Evolutionary conservation across 2,329 filamentous ascomycete species (phyloP), one percentile per base, ranked within the genome.

Genomic region (Colletotrichum chlorophyti): DNA sequence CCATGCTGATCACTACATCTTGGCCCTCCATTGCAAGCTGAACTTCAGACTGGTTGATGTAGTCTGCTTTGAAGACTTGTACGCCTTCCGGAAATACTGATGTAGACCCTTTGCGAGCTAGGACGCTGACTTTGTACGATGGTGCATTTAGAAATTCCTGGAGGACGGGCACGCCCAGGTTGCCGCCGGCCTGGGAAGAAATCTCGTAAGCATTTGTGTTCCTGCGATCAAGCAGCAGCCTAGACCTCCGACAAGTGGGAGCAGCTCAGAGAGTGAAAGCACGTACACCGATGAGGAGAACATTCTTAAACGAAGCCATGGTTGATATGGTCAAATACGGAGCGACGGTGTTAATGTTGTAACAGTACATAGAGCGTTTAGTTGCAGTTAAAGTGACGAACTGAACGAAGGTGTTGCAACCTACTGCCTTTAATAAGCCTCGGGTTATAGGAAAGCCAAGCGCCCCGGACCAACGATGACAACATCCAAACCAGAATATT

Each of bases 61-160:
- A 50, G 34, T 50, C 46, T 31, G 46, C 46, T 14, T 50, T 50
- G 46, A 40, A 31, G 2, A 49, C 46, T 7, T 12, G 14, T 6
- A 80, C 73, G 21, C 67, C 63, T 1, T 69, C 41, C 1, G 76
- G 70, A 55, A 72, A 69, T 2, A 64, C 65, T 9, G 70, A 66
- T 6, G 60, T 66, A 7, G 79, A 83, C 27, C 72, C 69, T 19
- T 69, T 59, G 27, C 86, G 83, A 23, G 79, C 80, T 41, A 88
- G 76, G 35, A 84, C 74, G 10, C 82, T 83, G 51, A 86, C 72
- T 50, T 78, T 74, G 72, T 87, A 78, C 31, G 68, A 67, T 8
- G 12, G 6, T 23, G 70, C 69, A 2, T 66, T 60, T 26, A 78
- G 62, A n/a, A 80, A 71, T 10, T 69, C 70, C 3, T 71, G 62